These are phyloP conservation scores for Apiotrichum sp. DNA, from an alignment of 1,284 basidiomycete genomes.

Conservation along the genomic window DNA sequence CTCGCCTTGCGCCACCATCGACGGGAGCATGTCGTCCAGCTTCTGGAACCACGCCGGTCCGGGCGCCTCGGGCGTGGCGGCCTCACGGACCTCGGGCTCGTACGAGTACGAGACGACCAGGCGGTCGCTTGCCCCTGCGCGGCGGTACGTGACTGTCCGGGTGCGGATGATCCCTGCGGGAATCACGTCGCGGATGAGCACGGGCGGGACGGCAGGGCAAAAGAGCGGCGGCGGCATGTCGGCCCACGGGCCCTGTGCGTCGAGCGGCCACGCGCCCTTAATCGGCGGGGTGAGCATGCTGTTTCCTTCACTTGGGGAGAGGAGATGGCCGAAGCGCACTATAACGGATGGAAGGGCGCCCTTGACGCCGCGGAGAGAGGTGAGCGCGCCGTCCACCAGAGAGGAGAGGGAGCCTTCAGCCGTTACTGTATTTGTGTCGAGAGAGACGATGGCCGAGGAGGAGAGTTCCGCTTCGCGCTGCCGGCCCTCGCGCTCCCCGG, in stretches of 20 bases:
- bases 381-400: background rate
- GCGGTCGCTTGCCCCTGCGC: background rate
- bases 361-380: background rate
- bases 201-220: conserved; percentile 13
- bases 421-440: background rate
- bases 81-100: background rate
- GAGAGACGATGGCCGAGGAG: background rate
- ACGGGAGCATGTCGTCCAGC: conserved; percentile 2
- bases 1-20: background rate
- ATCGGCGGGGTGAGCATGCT: conserved; percentile 3
- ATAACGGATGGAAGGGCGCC: background rate
- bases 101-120: conserved; percentile 9
- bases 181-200: conserved; percentile 15
- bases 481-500: background rate
- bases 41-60: conserved; percentile 9
- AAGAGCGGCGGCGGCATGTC: conserved; percentile 7
- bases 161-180: background rate
- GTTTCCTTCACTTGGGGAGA: background rate
- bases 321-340: conserved; percentile 10
- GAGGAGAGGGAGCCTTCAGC: background rate
- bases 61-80: background rate
- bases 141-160: conserved; percentile 15
- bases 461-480: conserved; percentile 3
- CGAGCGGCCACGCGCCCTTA: conserved; percentile 2
- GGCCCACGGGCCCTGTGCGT: background rate